Percentiles rank a stretch among this genome's conserved stretches.
These are phyloP conservation scores for Tolypocladium ovalisporum DNA, from an alignment of 2,329 filamentous ascomycete species.

Conservation along the genomic window DNA sequence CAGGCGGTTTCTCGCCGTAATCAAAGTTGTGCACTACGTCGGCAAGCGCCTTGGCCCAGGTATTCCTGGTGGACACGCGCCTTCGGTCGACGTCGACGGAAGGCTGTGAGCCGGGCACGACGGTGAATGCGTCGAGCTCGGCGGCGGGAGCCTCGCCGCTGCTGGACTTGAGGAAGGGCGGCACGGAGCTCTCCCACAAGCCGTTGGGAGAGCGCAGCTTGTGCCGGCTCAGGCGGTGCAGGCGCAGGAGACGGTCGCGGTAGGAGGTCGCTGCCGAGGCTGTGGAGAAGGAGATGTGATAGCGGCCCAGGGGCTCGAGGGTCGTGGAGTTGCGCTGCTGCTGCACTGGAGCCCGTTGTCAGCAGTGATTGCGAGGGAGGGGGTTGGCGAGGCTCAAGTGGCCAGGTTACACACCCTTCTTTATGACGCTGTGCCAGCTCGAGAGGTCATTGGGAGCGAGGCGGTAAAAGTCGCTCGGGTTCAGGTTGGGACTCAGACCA, in stretches of 20 bases:
- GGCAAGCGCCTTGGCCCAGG: slow-evolving; percentile 15
- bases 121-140: slow-evolving; percentile 16
- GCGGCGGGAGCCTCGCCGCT: slow-evolving; percentile 6
- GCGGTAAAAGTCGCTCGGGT: slow-evolving; percentile 60
- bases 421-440: slow-evolving; percentile 54
- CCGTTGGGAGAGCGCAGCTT: slow-evolving; percentile 16
- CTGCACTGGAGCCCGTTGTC: slow-evolving; percentile 31
- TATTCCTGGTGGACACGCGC: slow-evolving; percentile 10
- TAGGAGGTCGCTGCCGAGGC: slow-evolving; percentile 50
- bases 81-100: slow-evolving; percentile 5
- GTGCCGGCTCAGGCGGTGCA: slow-evolving; percentile 19
- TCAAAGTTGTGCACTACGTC: slow-evolving; percentile 11
- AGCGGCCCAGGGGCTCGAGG: slow-evolving; percentile 51
- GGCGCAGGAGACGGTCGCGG: slow-evolving; percentile 26
- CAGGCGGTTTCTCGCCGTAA: slow-evolving; percentile 13
- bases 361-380: slow-evolving; percentile 2
- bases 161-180: slow-evolving; percentile 12
- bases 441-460: slow-evolving; percentile 55
- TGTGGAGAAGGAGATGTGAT: slow-evolving; percentile 59
- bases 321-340: slow-evolving; percentile 54
- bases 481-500: slow-evolving; percentile 47
- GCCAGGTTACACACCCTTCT: slow-evolving; percentile 33
- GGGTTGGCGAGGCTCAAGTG: too few relatives aligned
- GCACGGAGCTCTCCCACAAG: slow-evolving; percentile 19
- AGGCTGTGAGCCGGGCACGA: slow-evolving; percentile 15